Evolutionary conservation across 1,284 basidiomycete genomes (phyloP).

Genomic region (Exsudoporus floridanus): DNA sequence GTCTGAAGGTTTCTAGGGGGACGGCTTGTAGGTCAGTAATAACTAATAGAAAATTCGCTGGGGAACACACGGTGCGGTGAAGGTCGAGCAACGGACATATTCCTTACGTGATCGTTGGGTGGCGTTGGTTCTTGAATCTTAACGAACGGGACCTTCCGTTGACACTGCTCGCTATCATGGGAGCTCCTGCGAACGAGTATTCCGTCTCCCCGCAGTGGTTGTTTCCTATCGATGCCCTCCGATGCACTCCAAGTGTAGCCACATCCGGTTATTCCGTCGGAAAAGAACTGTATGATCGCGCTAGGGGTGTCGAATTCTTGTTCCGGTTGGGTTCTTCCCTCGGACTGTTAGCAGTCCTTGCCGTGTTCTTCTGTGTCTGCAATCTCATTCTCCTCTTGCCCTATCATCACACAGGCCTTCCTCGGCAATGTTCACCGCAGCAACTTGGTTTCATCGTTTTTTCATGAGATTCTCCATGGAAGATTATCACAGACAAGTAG

Average conservation of each 20-base stretch:
- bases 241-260: slow-evolving; percentile 51
- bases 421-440: slow-evolving; percentile 79
- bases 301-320: slow-evolving; percentile 77
- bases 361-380: slow-evolving; percentile 9
- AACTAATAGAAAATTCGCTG: slow-evolving; percentile 11
- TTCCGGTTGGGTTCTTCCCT: slow-evolving; percentile 76
- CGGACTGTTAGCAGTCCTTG: slow-evolving; percentile 54
- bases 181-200: slow-evolving; percentile 24
- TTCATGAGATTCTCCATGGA: slow-evolving; percentile 91
- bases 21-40: slow-evolving; percentile 13
- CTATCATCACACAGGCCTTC: slow-evolving; percentile 52
- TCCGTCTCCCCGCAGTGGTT: slow-evolving; percentile 60
- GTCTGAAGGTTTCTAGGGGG: slow-evolving; percentile 3
- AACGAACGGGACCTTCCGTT: background rate
- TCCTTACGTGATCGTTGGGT: slow-evolving; percentile 34
- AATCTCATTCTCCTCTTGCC: slow-evolving; percentile 17
- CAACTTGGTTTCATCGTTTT: slow-evolving; percentile 91
- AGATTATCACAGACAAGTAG: slow-evolving; percentile 77
- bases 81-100: slow-evolving; percentile 1
- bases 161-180: slow-evolving; percentile 19
- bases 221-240: slow-evolving; percentile 59
- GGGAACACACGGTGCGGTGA: background rate
- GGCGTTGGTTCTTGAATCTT: slow-evolving; percentile 18
- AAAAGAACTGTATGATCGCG: slow-evolving; percentile 71
- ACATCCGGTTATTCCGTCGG: slow-evolving; percentile 55